Evolutionary conservation across 73 alveolate genomes (phyloP), one percentile per base, ranked within the genome.

Genomic region (Paramecium primaurelia): DNA sequence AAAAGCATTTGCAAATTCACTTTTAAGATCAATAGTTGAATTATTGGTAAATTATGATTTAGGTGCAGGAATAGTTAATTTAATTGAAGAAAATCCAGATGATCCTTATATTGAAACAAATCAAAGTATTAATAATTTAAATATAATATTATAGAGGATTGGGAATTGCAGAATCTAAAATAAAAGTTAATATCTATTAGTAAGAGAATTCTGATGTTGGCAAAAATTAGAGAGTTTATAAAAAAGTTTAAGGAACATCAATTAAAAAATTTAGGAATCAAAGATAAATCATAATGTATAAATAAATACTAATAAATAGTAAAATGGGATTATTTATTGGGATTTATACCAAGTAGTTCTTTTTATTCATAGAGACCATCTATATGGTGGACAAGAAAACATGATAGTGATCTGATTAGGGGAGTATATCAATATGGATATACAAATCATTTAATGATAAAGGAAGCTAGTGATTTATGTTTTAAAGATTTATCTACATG

Each of bases 371-470:
- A 98, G 86, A 97, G 99, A 51, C 99, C 99, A 18, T 95, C 98
- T 1, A 96, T 95, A 8, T 98, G 99, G 99, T 98, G 99, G 99
- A 97, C 98, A 3, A 94, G 96, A 94, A 93, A 97, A 59, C 99
- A 98, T 92, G 99, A 98, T 86, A 98, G 98, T 38, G 99, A 98
- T 93, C 91, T 98, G 59, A 92, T 98, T 54, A 86, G 98, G 75
- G 99, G 99, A 18, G 98, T 99, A 38, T 97, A 97, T 93, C 96
- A 97, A 83, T 97, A 98, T 93, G 99, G 99, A 16, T 98, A 98
- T 90, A 99, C 99, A 0, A 98, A 95, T 93, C 98, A 98, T 94
- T 38, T 73, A n/a, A 92, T 86, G 12, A 98, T 98, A 92, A 94
- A 98, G 86, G 54, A 88, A 20, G 99, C 98, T 86, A 59, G 49